Percentiles rank a stretch among this genome's conserved stretches.
phyloP scores from a whole-genome alignment of 2,329 filamentous ascomycete species.

The Diaporthe sp. region DNA sequence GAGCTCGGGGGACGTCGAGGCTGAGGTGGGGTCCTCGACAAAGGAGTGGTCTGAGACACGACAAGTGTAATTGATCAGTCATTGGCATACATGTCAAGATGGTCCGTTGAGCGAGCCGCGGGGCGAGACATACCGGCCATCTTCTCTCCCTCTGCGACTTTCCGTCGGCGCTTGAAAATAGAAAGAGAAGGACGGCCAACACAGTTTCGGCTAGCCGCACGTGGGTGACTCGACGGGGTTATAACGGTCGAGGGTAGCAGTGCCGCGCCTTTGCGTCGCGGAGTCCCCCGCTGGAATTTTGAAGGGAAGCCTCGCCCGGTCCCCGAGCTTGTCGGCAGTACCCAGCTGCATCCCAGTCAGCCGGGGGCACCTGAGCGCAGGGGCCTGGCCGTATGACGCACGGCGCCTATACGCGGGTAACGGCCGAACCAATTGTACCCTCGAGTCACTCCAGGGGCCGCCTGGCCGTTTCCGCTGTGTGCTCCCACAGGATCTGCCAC shows the following conservation, averaged over 20 bases:
- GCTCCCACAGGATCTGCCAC: conserved; percentile 17
- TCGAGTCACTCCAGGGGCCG: conserved; percentile 1
- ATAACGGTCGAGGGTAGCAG: conserved; percentile 12
- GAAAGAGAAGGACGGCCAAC: conserved; percentile 7
- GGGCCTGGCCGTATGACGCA: conserved; percentile 24
- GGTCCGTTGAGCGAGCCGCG: background rate
- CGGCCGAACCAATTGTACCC: conserved; percentile 15
- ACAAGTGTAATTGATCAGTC: conserved; percentile 17
- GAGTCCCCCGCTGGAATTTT: conserved; percentile 30
- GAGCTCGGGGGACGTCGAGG: conserved; percentile 48
- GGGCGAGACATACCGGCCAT: conserved; percentile 37
- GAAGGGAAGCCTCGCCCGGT: conserved; percentile 4
- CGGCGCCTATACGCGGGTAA: background rate
- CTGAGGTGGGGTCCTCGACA: conserved; percentile 43
- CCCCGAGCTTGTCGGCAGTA: conserved; percentile 20
- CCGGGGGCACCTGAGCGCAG: conserved; percentile 11
- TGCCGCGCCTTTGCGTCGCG: conserved; percentile 6
- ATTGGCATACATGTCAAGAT: background rate
- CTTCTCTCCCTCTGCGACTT: conserved; percentile 20
- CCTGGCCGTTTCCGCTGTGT: conserved; percentile 2
- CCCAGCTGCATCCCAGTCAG: conserved; percentile 21
- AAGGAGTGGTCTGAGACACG: conserved; percentile 40
- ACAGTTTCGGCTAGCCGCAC: background rate
- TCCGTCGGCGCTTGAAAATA: background rate
- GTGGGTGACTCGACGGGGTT: conserved; percentile 7